phyloP scores from a whole-genome alignment of 2,329 filamentous ascomycete species.

The Onygena corvina region DNA sequence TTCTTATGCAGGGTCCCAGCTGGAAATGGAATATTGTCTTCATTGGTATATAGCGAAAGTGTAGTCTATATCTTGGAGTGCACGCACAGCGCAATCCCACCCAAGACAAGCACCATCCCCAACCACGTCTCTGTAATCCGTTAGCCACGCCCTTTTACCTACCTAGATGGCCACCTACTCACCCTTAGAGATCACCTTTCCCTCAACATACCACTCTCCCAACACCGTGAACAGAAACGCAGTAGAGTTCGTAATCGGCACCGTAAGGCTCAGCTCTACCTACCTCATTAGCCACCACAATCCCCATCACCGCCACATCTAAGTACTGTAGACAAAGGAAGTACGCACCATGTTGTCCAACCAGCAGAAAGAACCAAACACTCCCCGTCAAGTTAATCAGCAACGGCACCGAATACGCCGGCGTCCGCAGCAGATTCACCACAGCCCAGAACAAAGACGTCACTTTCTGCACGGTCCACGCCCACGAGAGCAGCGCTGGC shows the following conservation, averaged over 20 bases:
- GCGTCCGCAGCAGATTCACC: constrained; percentile 64
- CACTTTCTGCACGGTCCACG: constrained; percentile 51
- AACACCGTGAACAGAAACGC: constrained; percentile 93
- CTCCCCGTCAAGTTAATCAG: constrained; percentile 83
- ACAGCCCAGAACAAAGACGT: constrained; percentile 61
- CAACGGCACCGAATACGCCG: constrained; percentile 72
- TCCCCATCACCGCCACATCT: no score
- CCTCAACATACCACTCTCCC: constrained; percentile 89
- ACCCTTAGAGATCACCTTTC: constrained; percentile 78
- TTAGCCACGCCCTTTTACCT: not conserved
- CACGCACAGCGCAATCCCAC: constrained; percentile 74
- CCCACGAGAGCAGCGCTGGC: constrained; percentile 25
- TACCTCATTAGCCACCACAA: no score
- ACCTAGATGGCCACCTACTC: no score
- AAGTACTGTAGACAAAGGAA: not conserved
- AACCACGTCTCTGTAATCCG: constrained; percentile 57
- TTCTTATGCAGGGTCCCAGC: no score
- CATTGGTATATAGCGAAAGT: not conserved
- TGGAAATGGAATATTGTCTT: not conserved
- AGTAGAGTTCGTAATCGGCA: constrained; percentile 86
- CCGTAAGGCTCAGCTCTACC: constrained; percentile 76
- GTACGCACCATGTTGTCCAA: constrained; percentile 67
- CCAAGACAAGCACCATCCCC: constrained; percentile 67
- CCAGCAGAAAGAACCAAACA: constrained; percentile 91
- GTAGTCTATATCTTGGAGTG: constrained; percentile 36